Percentiles rank a stretch among this genome's conserved stretches.
Evolutionary conservation across 768 basidiomycete genomes (phyloP).

Genomic region (Leccinum aurantiacum): DNA sequence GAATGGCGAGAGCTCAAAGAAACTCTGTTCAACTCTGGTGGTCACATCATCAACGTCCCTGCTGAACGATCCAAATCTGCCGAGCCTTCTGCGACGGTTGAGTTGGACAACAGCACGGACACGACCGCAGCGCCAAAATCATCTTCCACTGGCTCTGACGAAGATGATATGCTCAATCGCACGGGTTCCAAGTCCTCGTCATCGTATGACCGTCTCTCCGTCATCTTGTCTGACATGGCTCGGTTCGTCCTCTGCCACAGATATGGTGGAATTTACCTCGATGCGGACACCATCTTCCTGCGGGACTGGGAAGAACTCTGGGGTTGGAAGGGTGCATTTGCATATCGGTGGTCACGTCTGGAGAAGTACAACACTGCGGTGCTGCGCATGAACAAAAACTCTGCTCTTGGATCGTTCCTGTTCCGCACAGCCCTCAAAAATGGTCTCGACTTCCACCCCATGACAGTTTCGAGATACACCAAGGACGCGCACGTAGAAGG

Average conservation of each 20-base stretch:
- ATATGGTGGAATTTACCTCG: constrained; percentile 95
- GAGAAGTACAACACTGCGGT: constrained; percentile 97
- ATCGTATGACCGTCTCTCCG: constrained; percentile 88
- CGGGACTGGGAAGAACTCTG: constrained; percentile 99
- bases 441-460: constrained; percentile 93
- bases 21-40: constrained; percentile 86
- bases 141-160: constrained; percentile 31
- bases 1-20: constrained; percentile 80
- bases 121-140: constrained; percentile 15
- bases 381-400: constrained; percentile 88
- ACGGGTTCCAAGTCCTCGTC: constrained; percentile 85
- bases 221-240: constrained; percentile 95
- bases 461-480: constrained; percentile 88
- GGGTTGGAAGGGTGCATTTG: constrained; percentile 96
- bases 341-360: constrained; percentile 93
- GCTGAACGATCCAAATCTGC: constrained; percentile 38
- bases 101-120: constrained; percentile 27
- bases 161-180: constrained; percentile 68
- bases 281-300: constrained; percentile 93
- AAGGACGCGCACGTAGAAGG: constrained; percentile 86
- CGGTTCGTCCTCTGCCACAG: constrained; percentile 96
- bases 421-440: constrained; percentile 95
- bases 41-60: constrained; percentile 68
- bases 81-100: constrained; percentile 19
- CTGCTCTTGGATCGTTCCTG: constrained; percentile 88